phyloP scores from a whole-genome alignment of 148 eudicot genomes.

The Rheum nobile region DNA sequence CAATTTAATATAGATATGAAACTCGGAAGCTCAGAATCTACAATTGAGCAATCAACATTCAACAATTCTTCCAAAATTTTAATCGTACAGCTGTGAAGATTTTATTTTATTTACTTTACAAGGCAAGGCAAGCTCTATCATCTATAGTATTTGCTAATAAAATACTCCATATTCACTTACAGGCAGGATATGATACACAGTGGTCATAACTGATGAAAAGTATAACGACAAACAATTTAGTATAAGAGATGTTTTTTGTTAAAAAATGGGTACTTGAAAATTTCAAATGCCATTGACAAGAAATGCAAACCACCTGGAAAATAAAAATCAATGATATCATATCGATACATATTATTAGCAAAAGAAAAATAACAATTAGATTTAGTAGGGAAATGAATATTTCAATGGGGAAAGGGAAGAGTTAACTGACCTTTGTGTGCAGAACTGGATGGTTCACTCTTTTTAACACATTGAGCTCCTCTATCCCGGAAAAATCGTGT shows the following conservation, averaged over 20 bases:
- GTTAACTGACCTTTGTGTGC: slow-evolving; percentile 30
- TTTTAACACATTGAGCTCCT: slow-evolving; percentile 34
- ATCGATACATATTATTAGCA: not conserved
- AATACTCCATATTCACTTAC: not conserved
- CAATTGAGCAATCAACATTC: not conserved
- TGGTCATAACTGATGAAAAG: not conserved
- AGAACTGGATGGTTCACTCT: slow-evolving; percentile 27
- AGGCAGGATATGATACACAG: not conserved
- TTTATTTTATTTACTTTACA: not conserved
- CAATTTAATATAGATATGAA: not conserved
- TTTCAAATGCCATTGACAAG: not conserved
- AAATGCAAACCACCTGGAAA: not conserved
- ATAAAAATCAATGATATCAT: not conserved
- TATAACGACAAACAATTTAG: not conserved
- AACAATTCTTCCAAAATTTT: not conserved
- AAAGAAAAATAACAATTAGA: not conserved
- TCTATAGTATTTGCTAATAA: not conserved
- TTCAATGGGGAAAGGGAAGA: not conserved
- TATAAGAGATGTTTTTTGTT: not conserved
- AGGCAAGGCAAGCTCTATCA: not conserved
- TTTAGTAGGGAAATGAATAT: not conserved
- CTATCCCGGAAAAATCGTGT: slow-evolving; percentile 85
- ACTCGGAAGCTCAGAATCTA: not conserved
- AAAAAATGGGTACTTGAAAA: not conserved
- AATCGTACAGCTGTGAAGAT: not conserved